Evolutionary conservation across 2,329 filamentous ascomycete genomes (phyloP).

Genomic region (Chaetomiaceae sp.): DNA sequence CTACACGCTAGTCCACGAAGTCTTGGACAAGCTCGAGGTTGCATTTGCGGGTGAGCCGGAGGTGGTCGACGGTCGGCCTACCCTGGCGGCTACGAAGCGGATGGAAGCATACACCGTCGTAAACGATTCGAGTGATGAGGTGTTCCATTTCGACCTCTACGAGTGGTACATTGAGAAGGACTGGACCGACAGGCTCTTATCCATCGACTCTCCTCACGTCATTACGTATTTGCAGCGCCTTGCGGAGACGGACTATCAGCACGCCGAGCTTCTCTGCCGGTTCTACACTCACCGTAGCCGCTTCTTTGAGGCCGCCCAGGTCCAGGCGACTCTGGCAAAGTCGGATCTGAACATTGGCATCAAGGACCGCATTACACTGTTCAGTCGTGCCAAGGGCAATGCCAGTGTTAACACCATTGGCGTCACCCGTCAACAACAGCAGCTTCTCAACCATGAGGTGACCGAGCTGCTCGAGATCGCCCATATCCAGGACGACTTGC

Average conservation of each 20-base stretch:
- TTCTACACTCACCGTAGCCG: slow-evolving; percentile 83
- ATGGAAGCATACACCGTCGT: slow-evolving; percentile 89
- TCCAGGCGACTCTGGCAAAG: slow-evolving; percentile 78
- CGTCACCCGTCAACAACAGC: slow-evolving; percentile 73
- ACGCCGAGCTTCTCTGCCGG: slow-evolving; percentile 87
- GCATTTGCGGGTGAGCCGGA: slow-evolving; percentile 66
- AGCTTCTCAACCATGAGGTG: slow-evolving; percentile 79
- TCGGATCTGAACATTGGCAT: slow-evolving; percentile 78
- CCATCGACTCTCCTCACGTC: slow-evolving; percentile 79
- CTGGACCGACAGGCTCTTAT: slow-evolving; percentile 79
- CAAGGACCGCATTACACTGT: slow-evolving; percentile 80
- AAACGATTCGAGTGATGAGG: slow-evolving; percentile 80
- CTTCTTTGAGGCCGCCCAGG: slow-evolving; percentile 82
- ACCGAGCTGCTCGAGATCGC: slow-evolving; percentile 85
- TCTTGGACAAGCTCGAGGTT: slow-evolving; percentile 72
- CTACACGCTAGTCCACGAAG: slow-evolving; percentile 83
- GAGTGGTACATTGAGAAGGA: slow-evolving; percentile 91
- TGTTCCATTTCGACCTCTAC: slow-evolving; percentile 95
- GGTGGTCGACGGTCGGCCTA: slow-evolving; percentile 71
- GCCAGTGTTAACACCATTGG: slow-evolving; percentile 78
- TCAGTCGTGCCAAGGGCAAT: slow-evolving; percentile 88
- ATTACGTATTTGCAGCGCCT: slow-evolving; percentile 79
- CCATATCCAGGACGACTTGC: slow-evolving; percentile 88
- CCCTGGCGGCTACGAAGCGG: slow-evolving; percentile 70
- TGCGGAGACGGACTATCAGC: slow-evolving; percentile 64